These are phyloP conservation scores for Oryza australiensis DNA, from an alignment of 176 grass and related monocot genomes.

Conservation along the genomic window DNA sequence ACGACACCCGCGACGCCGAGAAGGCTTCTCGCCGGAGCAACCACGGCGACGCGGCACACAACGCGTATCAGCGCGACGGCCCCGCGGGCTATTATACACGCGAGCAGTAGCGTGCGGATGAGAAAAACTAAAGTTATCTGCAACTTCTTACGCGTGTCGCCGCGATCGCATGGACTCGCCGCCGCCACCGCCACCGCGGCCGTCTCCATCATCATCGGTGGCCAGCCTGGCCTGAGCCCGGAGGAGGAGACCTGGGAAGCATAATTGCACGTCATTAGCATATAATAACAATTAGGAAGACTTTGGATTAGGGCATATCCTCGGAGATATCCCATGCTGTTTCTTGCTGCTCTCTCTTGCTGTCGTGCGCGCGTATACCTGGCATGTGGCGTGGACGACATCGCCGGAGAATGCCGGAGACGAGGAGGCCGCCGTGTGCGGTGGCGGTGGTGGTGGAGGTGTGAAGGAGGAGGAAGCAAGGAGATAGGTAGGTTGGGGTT, in stretches of 20 bases:
- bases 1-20: not conserved
- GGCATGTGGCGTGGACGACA: not conserved
- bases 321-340: not conserved
- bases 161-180: not conserved
- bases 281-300: not conserved
- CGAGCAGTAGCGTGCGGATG: slow-evolving; percentile 23
- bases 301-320: not conserved
- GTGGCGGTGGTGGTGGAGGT: not conserved
- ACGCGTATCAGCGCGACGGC: slow-evolving; percentile 9
- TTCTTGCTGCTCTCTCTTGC: not conserved
- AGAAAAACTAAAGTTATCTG: not conserved
- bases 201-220: not conserved
- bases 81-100: slow-evolving; percentile 4
- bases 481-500: not conserved
- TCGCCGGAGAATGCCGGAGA: slow-evolving; percentile 3
- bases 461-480: not conserved
- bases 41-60: not conserved
- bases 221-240: not conserved
- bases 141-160: slow-evolving; percentile 36
- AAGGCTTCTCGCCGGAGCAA: slow-evolving; percentile 21
- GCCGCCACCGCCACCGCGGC: not conserved
- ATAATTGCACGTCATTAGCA: not conserved
- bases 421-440: not conserved
- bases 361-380: not conserved
- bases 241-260: not conserved